Evolutionary conservation across 2,329 filamentous ascomycete species (phyloP), one percentile per base, ranked within the genome.

Genomic region (Coniochaeta sp.): DNA sequence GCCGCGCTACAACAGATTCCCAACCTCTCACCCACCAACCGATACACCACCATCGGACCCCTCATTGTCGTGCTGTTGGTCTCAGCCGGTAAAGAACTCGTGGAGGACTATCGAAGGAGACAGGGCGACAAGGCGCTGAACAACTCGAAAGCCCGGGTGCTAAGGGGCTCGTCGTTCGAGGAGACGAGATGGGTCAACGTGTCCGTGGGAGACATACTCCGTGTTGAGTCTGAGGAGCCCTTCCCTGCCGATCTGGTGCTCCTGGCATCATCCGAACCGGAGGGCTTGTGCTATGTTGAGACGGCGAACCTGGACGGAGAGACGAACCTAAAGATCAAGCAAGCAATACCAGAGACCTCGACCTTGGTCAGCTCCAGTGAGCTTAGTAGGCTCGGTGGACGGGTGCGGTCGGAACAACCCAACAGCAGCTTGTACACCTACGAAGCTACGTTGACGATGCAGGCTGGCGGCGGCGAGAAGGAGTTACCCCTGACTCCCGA

Each of bases 341-440:
- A 99, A 72, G 92, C 85, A 2, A 85, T 96, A 51, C 92, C 94
- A 1, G 94, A 99, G 73, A 99, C 94, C 0, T 85, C 87, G 13
- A 78, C 87, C 55, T 77, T 96, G 65, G 91, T 99, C 53, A 96
- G 89, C 64, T 83, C 91, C 16, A 84, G 81, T 57, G 92, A 97
- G 61, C 75, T 99, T 56, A 89, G 90, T 64, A 81, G 92, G 55
- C 73, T 99, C 3, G 88, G 89, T 46, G 94, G 94, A 27, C 86
- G 87, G 56, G 76, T 99, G 60, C 87, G 89, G 61, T 97, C 92
- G 1, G 94, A 99, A 70, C 94, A 97, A 67, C 94, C 94, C 20
- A 99, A 99, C 75, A 96, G 91, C 73, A 97, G 91, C 69, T 75
- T 99, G 31, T 99, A 99, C 70, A 99, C 94, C 0, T 99, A 97